phyloP scores from a whole-genome alignment of 768 basidiomycete species.

The Collybia sordida region DNA sequence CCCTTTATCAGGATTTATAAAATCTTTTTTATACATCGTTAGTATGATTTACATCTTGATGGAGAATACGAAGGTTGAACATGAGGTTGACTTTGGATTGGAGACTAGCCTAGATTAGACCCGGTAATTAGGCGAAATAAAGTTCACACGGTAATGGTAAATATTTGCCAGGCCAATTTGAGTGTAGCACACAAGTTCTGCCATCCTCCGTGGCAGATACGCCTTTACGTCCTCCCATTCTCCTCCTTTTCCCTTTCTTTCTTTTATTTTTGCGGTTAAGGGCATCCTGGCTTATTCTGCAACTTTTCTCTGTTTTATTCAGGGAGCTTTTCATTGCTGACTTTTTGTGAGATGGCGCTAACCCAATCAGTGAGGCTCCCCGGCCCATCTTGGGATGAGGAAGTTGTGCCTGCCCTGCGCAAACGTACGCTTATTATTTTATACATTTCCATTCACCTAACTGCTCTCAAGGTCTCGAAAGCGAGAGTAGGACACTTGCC shows the following conservation, averaged over 20 bases:
- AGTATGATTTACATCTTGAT: no score
- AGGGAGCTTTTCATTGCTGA: neutral
- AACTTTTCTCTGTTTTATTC: neutral
- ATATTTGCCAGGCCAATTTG: conserved; percentile 2
- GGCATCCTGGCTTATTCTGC: neutral
- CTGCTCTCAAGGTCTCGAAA: conserved; percentile 62
- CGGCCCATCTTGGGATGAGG: conserved; percentile 75
- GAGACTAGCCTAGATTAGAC: no score
- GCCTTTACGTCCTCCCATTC: neutral
- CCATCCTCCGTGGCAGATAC: neutral
- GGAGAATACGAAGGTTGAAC: no score
- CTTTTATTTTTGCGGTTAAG: neutral
- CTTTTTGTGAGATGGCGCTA: conserved; percentile 32
- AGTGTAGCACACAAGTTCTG: neutral
- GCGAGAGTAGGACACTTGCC: conserved; percentile 75
- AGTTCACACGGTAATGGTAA: conserved; percentile 4
- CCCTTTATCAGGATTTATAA: no score
- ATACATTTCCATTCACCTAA: conserved; percentile 7
- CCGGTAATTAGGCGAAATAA: no score
- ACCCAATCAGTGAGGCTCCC: conserved; percentile 41
- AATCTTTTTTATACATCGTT: no score
- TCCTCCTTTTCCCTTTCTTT: neutral
- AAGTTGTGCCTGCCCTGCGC: conserved; percentile 77
- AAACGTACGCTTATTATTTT: conserved; percentile 54
- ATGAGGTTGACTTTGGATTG: no score